Conservation (phyloP, 345 rosid genomes). For the Lumnitzera littorea region DNA sequence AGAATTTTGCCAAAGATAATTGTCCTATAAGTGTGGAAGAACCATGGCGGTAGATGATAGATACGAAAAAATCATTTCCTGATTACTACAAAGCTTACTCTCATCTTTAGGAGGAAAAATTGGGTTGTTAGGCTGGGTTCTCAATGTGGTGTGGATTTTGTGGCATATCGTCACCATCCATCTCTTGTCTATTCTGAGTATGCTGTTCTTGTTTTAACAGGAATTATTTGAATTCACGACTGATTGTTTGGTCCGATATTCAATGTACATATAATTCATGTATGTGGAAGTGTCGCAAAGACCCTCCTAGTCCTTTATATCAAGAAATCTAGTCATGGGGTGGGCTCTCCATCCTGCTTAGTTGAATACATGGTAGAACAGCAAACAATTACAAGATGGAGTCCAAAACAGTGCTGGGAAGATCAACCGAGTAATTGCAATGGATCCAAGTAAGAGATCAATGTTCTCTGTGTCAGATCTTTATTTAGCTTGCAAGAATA, state of each 20-base stretch:
- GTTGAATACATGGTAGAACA: slow-evolving; percentile 47
- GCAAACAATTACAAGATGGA: slow-evolving; percentile 56
- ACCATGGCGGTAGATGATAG: slow-evolving; percentile 45
- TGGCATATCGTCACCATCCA: slow-evolving; percentile 77
- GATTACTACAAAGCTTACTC: slow-evolving; percentile 59
- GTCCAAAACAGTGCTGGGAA: slow-evolving; percentile 55
- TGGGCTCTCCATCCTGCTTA: slow-evolving; percentile 28
- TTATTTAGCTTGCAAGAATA: no score
- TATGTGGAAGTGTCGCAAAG: slow-evolving; percentile 81
- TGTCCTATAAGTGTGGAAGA: slow-evolving; percentile 25
- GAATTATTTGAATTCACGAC: slow-evolving; percentile 26
- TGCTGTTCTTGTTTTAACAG: slow-evolving; percentile 50
- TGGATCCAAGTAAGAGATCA: no score
- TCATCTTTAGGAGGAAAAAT: slow-evolving; percentile 54
- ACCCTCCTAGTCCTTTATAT: slow-evolving; percentile 45
- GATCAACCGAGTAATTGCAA: slow-evolving; percentile 16
- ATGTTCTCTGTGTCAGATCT: no score
- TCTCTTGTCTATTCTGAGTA: slow-evolving; percentile 81
- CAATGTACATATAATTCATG: slow-evolving; percentile 52
- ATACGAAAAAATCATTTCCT: slow-evolving; percentile 45
- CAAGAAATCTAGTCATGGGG: slow-evolving; percentile 25
- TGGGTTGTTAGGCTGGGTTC: slow-evolving; percentile 73
- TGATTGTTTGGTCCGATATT: slow-evolving; percentile 68
- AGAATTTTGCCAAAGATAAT: slow-evolving; percentile 27
- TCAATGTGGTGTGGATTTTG: slow-evolving; percentile 75